Base-by-base conservation (phyloP, 2,329 filamentous ascomycete species). In the Dothideomycetes sp. region DNA sequence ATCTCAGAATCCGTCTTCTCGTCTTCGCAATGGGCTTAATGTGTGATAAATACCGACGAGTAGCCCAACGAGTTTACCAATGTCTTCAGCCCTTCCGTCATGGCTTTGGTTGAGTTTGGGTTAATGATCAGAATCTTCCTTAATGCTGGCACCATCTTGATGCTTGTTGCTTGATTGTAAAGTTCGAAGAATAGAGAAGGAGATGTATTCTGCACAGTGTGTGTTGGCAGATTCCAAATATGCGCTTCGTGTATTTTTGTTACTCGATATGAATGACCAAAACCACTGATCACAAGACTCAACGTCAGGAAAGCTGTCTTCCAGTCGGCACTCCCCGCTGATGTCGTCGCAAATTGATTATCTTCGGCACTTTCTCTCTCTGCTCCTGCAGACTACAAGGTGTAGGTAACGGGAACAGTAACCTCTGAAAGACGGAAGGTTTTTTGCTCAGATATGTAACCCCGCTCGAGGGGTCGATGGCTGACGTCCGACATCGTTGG, bases 41-140 rank as follows among this genome's bases (percentile, higher is more conserved):
- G 16, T 42, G 30, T 17, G 16, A 24, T 34, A 57, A 53, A 47
- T 49, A 70, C 67, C 48, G 64, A 56, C 50, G 59, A 55, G 51
- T 65, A 67, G 32, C 60, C 58, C 2, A 73, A 59, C 12, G 53
- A 51, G 33, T 67, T 54, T 39, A 72, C 60, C 8, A 72, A 56
- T 7, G 67, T 67, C 50, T 70, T 69, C 51, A 88, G 68, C 18
- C 73, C 75, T 5, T 75, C 65, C 9, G 83, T 89, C 83, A 89
- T 89, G 41, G 69, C 65, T 42, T 64, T 52, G 1, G 80, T 85
- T 2, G 82, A 86, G 63, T 91, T 91, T 23, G 84, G 84, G 54
- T 91, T 89, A 52, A 89, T 70, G 46, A 89, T 67, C 28, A 89
- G 69, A 47, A 88, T 76, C 20, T 40, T 40, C 33, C 37, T 32